These are phyloP conservation scores for Canariomyces notabilis DNA, from an alignment of 2,329 filamentous ascomycete species.

Conservation along the genomic window DNA sequence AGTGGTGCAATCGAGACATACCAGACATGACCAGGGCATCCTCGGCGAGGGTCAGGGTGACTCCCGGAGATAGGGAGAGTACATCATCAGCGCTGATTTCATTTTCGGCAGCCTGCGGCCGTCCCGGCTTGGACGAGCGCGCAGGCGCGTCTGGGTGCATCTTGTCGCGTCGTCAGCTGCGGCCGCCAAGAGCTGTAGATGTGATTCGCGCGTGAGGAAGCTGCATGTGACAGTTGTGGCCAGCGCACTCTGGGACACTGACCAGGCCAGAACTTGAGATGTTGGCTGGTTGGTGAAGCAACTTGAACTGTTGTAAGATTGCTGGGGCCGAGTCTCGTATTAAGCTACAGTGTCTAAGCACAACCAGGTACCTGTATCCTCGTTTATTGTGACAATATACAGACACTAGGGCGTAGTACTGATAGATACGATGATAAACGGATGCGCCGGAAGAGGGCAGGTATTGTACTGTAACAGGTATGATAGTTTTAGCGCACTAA, in stretches of 20 bases:
- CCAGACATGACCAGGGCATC: constrained; percentile 21
- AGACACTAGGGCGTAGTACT: too few relatives aligned
- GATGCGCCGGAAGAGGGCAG: too few relatives aligned
- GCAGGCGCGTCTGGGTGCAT: constrained; percentile 9
- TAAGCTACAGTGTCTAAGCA: not conserved
- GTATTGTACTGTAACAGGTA: too few relatives aligned
- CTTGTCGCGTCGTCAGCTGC: constrained; percentile 1
- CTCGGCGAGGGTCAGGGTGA: constrained; percentile 20
- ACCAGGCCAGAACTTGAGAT: not conserved
- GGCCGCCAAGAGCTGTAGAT: not conserved
- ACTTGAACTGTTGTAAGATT: not conserved
- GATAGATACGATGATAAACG: too few relatives aligned
- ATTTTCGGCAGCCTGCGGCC: not conserved
- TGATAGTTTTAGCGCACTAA: too few relatives aligned
- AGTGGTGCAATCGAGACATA: constrained; percentile 4
- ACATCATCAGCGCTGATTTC: constrained; percentile 1
- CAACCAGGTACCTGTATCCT: too few relatives aligned
- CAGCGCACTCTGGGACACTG: not conserved
- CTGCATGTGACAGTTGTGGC: constrained; percentile 9
- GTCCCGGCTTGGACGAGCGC: not conserved
- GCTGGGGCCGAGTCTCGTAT: not conserved
- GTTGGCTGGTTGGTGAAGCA: not conserved
- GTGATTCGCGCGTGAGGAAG: not conserved
- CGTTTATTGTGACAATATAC: too few relatives aligned
- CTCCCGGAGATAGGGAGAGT: constrained; percentile 19